Evolutionary conservation across 2,329 filamentous ascomycete genomes (phyloP).

Genomic region (Cryoendolithus antarcticus): DNA sequence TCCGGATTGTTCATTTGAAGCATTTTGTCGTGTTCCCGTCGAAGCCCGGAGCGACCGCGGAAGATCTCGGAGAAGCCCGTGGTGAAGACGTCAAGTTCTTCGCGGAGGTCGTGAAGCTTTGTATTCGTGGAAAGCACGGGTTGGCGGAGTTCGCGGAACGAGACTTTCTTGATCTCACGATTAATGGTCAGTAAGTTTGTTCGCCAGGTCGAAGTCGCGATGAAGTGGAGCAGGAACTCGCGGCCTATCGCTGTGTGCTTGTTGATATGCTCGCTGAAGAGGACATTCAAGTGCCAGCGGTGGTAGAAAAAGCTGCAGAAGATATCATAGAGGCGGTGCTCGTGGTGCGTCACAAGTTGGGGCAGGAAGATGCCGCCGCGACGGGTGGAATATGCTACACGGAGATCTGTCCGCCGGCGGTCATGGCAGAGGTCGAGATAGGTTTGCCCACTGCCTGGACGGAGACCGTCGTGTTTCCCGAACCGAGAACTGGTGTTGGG

Average conservation of each 20-base stretch:
- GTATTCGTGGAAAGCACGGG: constrained; percentile 1
- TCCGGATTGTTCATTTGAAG: not conserved
- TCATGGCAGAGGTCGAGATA: not conserved
- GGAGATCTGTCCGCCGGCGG: not conserved
- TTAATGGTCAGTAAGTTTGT: not conserved
- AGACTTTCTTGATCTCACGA: not conserved
- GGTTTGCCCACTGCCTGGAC: too few relatives aligned
- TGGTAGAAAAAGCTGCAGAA: not conserved
- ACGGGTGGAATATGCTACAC: not conserved
- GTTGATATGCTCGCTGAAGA: not conserved
- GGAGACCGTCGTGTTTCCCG: too few relatives aligned
- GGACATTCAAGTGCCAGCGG: not conserved
- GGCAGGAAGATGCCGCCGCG: not conserved
- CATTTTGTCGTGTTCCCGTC: not conserved
- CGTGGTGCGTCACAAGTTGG: not conserved
- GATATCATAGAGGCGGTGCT: not conserved
- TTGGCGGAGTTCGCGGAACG: not conserved
- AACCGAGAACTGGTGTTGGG: not conserved
- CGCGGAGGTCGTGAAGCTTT: constrained; percentile 1
- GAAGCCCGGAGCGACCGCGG: not conserved
- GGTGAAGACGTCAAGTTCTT: not conserved
- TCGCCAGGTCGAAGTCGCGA: not conserved
- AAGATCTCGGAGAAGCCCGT: not conserved
- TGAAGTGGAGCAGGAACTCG: not conserved
- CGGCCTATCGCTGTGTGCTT: not conserved